Evolutionary conservation across 148 eudicot genomes (phyloP).

Genomic region (Rhododendron williamsianum): DNA sequence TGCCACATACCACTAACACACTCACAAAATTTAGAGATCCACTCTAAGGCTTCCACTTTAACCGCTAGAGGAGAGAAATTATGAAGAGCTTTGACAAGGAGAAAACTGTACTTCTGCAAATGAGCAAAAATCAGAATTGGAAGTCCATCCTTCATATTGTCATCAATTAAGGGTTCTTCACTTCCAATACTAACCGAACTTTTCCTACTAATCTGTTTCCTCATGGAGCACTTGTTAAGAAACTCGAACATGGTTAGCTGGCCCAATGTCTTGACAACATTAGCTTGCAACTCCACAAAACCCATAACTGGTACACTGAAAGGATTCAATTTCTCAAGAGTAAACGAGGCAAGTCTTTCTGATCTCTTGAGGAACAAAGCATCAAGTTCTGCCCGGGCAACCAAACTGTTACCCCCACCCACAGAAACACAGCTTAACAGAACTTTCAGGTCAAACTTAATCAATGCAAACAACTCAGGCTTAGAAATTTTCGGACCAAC

Average conservation of each 20-base stretch:
- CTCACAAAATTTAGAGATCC: constrained; percentile 62
- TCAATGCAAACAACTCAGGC: constrained; percentile 57
- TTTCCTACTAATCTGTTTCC: constrained; percentile 19
- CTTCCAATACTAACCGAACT: constrained; percentile 21
- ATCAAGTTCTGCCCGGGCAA: constrained; percentile 48
- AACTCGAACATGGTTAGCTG: constrained; percentile 58
- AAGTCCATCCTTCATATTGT: constrained; percentile 22
- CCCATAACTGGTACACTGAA: constrained; percentile 34
- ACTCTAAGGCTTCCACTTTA: constrained; percentile 67
- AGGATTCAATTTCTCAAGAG: constrained; percentile 49
- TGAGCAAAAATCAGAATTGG: constrained; percentile 33
- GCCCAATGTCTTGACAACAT: constrained; percentile 52
- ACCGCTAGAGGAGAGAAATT: constrained; percentile 60
- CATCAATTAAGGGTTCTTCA: constrained; percentile 19
- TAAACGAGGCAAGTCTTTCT: constrained; percentile 42
- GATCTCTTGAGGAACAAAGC: constrained; percentile 50
- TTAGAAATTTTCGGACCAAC: constrained; percentile 30
- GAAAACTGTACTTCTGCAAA: constrained; percentile 49
- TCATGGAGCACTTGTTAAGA: constrained; percentile 48
- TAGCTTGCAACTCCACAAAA: constrained; percentile 58
- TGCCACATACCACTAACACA: constrained; percentile 40
- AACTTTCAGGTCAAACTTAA: constrained; percentile 82
- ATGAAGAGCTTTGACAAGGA: constrained; percentile 62
- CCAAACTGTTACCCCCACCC: constrained; percentile 38
- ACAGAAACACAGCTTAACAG: constrained; percentile 57